Conservation (phyloP, 1,284 basidiomycete genomes). For the Ganoderma sinense region DNA sequence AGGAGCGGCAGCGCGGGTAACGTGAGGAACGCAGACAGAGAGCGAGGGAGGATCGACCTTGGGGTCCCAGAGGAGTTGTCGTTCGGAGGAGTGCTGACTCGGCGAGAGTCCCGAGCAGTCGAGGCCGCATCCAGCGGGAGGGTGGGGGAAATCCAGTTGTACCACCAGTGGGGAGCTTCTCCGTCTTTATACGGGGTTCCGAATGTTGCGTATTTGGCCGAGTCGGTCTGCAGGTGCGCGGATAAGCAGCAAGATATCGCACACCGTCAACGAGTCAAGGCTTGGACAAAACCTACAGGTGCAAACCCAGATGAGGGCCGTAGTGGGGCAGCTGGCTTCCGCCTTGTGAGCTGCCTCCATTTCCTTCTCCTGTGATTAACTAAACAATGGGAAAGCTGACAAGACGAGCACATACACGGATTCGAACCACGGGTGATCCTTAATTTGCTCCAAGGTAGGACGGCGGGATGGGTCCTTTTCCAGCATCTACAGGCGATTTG, state of each 20-base stretch:
- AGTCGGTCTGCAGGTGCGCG: constrained; percentile 8
- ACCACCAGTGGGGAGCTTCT: constrained; percentile 22
- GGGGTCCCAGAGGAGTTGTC: neutral
- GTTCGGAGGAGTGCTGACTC: neutral
- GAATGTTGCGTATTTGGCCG: constrained; percentile 11
- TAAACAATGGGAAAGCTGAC: neutral
- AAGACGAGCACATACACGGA: constrained; percentile 25
- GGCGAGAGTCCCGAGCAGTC: neutral
- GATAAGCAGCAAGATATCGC: neutral
- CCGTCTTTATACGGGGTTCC: constrained; percentile 18
- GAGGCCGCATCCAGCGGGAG: constrained; percentile 3
- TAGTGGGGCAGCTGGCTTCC: constrained; percentile 8
- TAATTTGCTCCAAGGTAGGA: constrained; percentile 31
- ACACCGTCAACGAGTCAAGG: neutral
- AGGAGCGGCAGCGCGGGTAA: constrained; percentile 14
- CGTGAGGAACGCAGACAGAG: constrained; percentile 21
- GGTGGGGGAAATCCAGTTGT: constrained; percentile 19
- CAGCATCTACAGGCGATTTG: constrained; percentile 31
- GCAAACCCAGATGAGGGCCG: neutral
- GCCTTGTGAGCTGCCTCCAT: constrained; percentile 20
- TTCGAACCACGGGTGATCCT: constrained; percentile 34
- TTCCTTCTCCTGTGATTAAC: constrained; percentile 2
- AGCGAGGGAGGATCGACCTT: constrained; percentile 8
- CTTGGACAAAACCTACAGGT: constrained; percentile 11
- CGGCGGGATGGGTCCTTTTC: constrained; percentile 32